Evolutionary conservation across 1,139 yeast genomes (phyloP).

Genomic region (Trichomonascaceae sp.): DNA sequence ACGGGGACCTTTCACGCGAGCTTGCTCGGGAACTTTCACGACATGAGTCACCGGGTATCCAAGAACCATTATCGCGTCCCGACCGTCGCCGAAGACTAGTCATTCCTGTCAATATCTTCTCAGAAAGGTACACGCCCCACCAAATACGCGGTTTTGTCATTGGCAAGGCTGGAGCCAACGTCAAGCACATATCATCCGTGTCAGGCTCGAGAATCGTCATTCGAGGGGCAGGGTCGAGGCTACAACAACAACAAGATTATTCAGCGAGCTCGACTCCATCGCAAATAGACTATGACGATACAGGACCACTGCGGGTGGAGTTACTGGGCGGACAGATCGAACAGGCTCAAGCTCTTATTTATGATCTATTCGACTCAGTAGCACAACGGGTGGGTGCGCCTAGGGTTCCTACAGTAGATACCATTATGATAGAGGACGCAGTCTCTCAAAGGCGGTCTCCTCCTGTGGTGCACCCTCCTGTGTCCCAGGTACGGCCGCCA

Average conservation of each 20-base stretch:
- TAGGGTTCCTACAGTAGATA: no score
- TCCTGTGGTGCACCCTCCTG: no score
- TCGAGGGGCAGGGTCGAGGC: slow-evolving; percentile 29
- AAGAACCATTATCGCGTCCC: slow-evolving; percentile 17
- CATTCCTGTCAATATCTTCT: slow-evolving; percentile 16
- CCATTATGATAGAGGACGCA: no score
- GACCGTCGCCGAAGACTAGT: slow-evolving; percentile 2
- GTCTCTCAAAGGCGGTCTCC: no score
- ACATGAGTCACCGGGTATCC: slow-evolving; percentile 2
- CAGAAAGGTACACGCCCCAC: slow-evolving; percentile 9
- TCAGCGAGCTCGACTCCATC: no score
- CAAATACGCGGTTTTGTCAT: slow-evolving; percentile 24
- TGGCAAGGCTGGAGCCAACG: slow-evolving; percentile 27
- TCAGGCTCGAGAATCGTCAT: slow-evolving; percentile 25
- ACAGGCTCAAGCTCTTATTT: slow-evolving; percentile 22
- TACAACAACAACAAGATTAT: no score
- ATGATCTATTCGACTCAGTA: slow-evolving; percentile 23
- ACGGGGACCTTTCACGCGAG: slow-evolving; percentile 1
- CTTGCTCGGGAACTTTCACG: slow-evolving; percentile 1
- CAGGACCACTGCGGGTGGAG: slow-evolving; percentile 23
- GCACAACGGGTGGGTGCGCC: slow-evolving; percentile 13
- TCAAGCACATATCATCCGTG: slow-evolving; percentile 26
- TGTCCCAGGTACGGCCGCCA: slow-evolving; percentile 8
- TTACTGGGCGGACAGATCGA: slow-evolving; percentile 20
- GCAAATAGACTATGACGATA: slow-evolving; percentile 23